Percentiles rank a stretch among this genome's conserved stretches.
Evolutionary conservation across 2,329 filamentous ascomycete genomes (phyloP).

Genomic region (Fusarium cicatricum): DNA sequence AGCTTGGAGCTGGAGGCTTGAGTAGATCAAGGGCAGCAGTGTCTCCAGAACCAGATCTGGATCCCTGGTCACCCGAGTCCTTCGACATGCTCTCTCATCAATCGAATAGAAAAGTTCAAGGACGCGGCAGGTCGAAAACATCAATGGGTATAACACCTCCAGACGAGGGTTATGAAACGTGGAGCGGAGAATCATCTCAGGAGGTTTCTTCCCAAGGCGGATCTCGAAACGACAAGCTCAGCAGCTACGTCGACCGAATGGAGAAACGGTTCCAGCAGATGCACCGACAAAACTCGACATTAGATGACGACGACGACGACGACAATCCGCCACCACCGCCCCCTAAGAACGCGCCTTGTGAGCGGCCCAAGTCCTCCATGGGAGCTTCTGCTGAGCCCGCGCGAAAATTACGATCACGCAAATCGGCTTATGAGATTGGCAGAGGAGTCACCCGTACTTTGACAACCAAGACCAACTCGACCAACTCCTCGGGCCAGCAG

Average conservation of each 20-base stretch:
- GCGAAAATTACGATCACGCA: constrained; percentile 67
- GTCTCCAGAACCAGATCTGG: constrained; percentile 64
- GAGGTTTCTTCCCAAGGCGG: constrained; percentile 54
- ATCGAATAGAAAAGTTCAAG: constrained; percentile 39
- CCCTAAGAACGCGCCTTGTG: constrained; percentile 61
- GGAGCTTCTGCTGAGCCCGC: constrained; percentile 52
- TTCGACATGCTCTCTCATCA: constrained; percentile 66
- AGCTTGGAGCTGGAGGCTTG: constrained; percentile 61
- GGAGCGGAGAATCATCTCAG: constrained; percentile 62
- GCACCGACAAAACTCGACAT: constrained; percentile 66
- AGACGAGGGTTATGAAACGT: constrained; percentile 69
- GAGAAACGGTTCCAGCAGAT: constrained; percentile 80
- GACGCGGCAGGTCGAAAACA: constrained; percentile 66
- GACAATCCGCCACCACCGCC: constrained; percentile 68
- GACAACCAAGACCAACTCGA: constrained; percentile 87
- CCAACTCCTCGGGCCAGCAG: constrained; percentile 75
- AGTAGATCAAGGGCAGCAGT: constrained; percentile 64
- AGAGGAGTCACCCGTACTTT: constrained; percentile 78
- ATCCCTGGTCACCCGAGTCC: constrained; percentile 91
- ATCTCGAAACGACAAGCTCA: constrained; percentile 67
- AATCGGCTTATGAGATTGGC: constrained; percentile 81
- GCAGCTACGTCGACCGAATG: constrained; percentile 92
- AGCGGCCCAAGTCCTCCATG: constrained; percentile 67
- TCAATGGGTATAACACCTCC: constrained; percentile 73
- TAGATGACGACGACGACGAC: constrained; percentile 48